Evolutionary conservation across 805 yeast species (phyloP), one percentile per base, ranked within the genome.

Genomic region (Saturnispora dispora): DNA sequence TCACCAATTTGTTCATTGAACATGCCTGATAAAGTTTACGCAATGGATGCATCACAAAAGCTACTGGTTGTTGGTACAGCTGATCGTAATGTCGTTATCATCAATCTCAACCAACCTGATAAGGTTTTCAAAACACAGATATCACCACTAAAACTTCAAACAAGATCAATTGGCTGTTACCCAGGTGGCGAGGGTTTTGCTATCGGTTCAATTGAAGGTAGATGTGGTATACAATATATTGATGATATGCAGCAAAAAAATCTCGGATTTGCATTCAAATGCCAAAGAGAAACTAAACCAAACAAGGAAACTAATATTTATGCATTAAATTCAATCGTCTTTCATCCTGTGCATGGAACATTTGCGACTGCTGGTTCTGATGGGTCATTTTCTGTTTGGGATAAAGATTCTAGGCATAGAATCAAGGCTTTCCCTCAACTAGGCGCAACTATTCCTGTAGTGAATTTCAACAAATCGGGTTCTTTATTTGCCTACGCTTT

Each of bases 301-400:
- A 61, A 74, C 52, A 70, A 77, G 42, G 90, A 85, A 61, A 77
- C 82, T 22, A 77, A 77, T 42, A 83, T 91, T 32, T 91, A 83
- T 64, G 71, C 96, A 1, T 82, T 93, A 42, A 88, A 89, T 65
- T 74, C 86, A 47, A 83, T 93, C 46, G 72, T 79, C 7, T 88
- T 90, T 73, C 97, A 93, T 63, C 98, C 98, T 4, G 71, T 78
- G 13, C 82, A 83, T 67, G 96, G 96, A 42, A 89, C 98, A 1
- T 85, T 93, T 67, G 82, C 83, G 47, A 93, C 99, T 5, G 93
- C 95, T 1, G 98, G 99, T 11, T 78, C 93, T 23, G 99, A 93
- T 68, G 99, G 99, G 22, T 76, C 90, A 13, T 84, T 90, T 71
- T 83, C 89, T 60, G 85, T 88, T 71, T 93, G 99, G 99, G 98